These are phyloP conservation scores for Boletellus ananas DNA, from an alignment of 768 basidiomycete genomes.

Conservation along the genomic window DNA sequence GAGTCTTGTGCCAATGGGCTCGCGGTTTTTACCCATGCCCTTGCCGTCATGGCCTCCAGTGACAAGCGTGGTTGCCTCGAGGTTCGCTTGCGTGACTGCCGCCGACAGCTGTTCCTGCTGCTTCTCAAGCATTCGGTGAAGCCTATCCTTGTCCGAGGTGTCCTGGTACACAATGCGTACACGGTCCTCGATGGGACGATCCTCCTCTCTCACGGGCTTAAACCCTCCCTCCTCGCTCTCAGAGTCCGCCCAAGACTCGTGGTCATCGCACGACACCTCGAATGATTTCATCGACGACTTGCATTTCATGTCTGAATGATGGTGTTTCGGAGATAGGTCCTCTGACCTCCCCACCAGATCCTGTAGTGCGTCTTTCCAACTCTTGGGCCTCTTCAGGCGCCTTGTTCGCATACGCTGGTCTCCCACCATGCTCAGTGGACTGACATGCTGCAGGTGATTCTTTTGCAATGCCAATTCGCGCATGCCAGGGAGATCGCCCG, in stretches of 20 bases:
- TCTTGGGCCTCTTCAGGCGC: slow-evolving; percentile 48
- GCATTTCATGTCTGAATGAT: slow-evolving; percentile 26
- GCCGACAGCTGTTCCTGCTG: slow-evolving; percentile 50
- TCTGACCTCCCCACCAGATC: slow-evolving; percentile 44
- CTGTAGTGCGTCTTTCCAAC: slow-evolving; percentile 59
- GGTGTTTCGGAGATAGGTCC: slow-evolving; percentile 11
- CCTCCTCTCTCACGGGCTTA: slow-evolving; percentile 54
- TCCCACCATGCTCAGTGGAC: slow-evolving; percentile 87
- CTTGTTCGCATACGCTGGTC: slow-evolving; percentile 46
- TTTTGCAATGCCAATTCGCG: slow-evolving; percentile 71
- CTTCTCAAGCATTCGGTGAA: slow-evolving; percentile 35
- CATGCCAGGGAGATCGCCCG: slow-evolving; percentile 72
- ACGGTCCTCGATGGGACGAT: slow-evolving; percentile 71
- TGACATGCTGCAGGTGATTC: slow-evolving; percentile 84
- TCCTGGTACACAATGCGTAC: slow-evolving; percentile 54
- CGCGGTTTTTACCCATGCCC: slow-evolving; percentile 37
- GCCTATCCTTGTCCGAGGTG: slow-evolving; percentile 12
- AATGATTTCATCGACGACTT: slow-evolving; percentile 28
- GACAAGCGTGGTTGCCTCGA: slow-evolving; percentile 39
- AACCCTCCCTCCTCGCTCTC: slow-evolving; percentile 50
- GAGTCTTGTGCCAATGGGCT: slow-evolving; percentile 78
- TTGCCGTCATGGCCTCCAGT: slow-evolving; percentile 29
- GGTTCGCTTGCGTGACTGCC: slow-evolving; percentile 49
- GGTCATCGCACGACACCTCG: slow-evolving; percentile 36
- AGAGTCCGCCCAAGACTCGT: slow-evolving; percentile 50